These are phyloP conservation scores for Acacia melanoxylon DNA, from an alignment of 306 rosid genomes.

Conservation along the genomic window DNA sequence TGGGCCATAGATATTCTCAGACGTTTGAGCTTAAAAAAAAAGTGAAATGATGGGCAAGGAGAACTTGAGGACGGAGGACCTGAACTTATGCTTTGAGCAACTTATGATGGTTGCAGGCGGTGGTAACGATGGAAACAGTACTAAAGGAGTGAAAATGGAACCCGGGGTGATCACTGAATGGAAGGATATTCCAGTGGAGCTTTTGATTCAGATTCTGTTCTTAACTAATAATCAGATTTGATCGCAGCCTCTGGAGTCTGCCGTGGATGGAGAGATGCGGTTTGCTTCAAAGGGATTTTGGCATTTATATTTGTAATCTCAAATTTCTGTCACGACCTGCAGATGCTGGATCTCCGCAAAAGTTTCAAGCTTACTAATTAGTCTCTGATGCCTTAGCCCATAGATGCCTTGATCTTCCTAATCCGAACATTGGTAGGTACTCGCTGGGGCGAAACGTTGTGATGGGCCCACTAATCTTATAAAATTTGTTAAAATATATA, in stretches of 20 bases:
- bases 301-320: slow-evolving; percentile 37
- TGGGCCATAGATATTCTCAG: slow-evolving; percentile 18
- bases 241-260: slow-evolving; percentile 82
- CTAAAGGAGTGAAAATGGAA: slow-evolving; percentile 55
- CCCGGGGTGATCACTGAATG: slow-evolving; percentile 63
- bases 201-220: slow-evolving; percentile 75
- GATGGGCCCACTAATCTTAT: too few relatives aligned
- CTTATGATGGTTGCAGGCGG: slow-evolving; percentile 66
- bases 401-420: slow-evolving; percentile 71
- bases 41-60: slow-evolving; percentile 67
- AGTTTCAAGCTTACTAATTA: slow-evolving; percentile 84
- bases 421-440: slow-evolving; percentile 84
- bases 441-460: too few relatives aligned
- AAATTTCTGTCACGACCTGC: slow-evolving; percentile 75
- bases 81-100: slow-evolving; percentile 80
- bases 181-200: slow-evolving; percentile 98
- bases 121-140: slow-evolving; percentile 38
- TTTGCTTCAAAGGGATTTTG: slow-evolving; percentile 36
- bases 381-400: slow-evolving; percentile 73
- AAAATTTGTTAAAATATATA: too few relatives aligned
- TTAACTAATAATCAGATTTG: slow-evolving; percentile 79
- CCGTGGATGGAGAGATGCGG: slow-evolving; percentile 97
- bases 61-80: slow-evolving; percentile 57
- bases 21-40: neutral
- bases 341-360: slow-evolving; percentile 92